A percentile compares a stretch with the other conserved stretches of the same genome.
Evolutionary conservation across 2,329 filamentous ascomycete genomes (phyloP).

Genomic region (Lecanicillium sp.): DNA sequence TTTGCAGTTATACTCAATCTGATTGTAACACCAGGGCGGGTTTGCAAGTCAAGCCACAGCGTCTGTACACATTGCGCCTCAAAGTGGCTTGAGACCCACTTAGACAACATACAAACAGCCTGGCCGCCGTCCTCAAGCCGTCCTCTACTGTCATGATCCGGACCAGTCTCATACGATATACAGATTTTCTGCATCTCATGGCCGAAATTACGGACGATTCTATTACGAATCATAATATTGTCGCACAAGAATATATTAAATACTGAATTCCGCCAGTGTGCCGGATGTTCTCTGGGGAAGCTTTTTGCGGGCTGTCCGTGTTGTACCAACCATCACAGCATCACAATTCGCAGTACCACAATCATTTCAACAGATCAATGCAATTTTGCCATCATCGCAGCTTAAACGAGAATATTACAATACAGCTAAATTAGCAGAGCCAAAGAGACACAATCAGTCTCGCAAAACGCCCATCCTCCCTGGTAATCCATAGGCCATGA

Average conservation of each 20-base stretch:
- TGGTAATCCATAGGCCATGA: not conserved
- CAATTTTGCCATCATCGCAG: conserved; percentile 3
- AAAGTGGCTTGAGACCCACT: too few relatives aligned
- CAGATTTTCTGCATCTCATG: too few relatives aligned
- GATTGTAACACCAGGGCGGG: too few relatives aligned
- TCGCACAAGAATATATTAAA: not conserved
- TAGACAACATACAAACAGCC: too few relatives aligned
- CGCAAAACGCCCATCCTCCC: conserved; percentile 2
- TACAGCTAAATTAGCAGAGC: conserved; percentile 2
- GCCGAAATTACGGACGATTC: too few relatives aligned
- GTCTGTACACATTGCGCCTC: too few relatives aligned
- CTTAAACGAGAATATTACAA: conserved; percentile 7
- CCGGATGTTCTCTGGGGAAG: conserved; percentile 5
- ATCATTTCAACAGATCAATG: not conserved
- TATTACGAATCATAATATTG: too few relatives aligned
- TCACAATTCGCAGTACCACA: not conserved
- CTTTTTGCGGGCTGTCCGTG: not conserved
- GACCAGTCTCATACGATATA: too few relatives aligned
- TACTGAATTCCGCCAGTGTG: conserved; percentile 2
- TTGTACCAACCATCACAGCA: not conserved
- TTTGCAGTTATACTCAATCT: too few relatives aligned
- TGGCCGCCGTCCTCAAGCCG: too few relatives aligned
- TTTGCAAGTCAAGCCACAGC: too few relatives aligned
- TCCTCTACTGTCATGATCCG: too few relatives aligned
- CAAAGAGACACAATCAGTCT: not conserved